Evolutionary conservation across 2,329 filamentous ascomycete species (phyloP), one percentile per base, ranked within the genome.

Genomic region (Alternaria hordeiaustralica): DNA sequence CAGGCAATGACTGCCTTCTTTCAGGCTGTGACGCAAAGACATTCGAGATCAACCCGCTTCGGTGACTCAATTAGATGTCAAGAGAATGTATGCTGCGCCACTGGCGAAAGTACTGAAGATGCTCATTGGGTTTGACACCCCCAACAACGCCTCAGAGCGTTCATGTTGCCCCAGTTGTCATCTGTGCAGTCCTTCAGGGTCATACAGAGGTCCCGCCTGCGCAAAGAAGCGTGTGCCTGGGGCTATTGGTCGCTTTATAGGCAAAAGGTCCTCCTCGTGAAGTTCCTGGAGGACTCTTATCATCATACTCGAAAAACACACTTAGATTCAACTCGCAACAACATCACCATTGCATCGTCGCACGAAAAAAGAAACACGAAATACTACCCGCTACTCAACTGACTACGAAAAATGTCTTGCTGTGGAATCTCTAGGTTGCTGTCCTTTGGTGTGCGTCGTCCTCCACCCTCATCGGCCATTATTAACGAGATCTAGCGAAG

Each of bases 1-100:
- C 73, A 73, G 70, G 72, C 65, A 72, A 68, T 60, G 53, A 58
- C 68, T 74, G 75, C 75, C 76, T 77, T 67, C 58, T 73, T 71
- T 63, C 57, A 71, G 71, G 75, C 72, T 64, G 69, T 76, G 72
- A 76, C 71, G 71, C 71, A 69, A 63, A 64, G 25, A 63, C 18
- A 26, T 36, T 65, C 55, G 43, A 63, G 65, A 58, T 51, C 50
- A 60, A 61, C 66, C 67, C 60, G 47, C 58, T 59, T 61, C 53
- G 62, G 67, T 58, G 62, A 65, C 64, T 61, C 55, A 68, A 66
- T 58, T 55, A 43, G 41, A 60, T 61, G 55, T 59, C 56, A 55
- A 63, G 65, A 58, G 44, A 61, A 63, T 25, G 10, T 26, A 55
- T 46, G 60, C 75, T 74, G 69, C 71, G 75, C 75, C 75, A 53